A percentile compares a stretch with the other conserved stretches of the same genome.
These are phyloP conservation scores for Debaryomycetaceae sp. DNA, from an alignment of 1,139 yeast species.

Conservation along the genomic window DNA sequence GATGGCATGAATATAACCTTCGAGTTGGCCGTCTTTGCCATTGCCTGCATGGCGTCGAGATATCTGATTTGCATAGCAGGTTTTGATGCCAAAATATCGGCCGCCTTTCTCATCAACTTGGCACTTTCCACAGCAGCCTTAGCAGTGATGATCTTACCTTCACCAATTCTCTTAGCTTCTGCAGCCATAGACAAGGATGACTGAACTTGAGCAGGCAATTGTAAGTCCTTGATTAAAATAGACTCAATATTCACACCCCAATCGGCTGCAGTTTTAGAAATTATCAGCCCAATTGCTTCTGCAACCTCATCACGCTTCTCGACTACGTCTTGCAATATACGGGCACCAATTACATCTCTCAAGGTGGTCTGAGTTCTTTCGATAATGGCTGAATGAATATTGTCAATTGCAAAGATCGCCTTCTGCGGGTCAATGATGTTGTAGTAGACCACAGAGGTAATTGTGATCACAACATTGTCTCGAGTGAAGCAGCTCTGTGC, in stretches of 20 bases:
- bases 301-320: constrained; percentile 76
- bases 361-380: constrained; percentile 76
- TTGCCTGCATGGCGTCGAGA: constrained; percentile 74
- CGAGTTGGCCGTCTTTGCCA: constrained; percentile 61
- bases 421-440: constrained; percentile 68
- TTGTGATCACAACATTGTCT: constrained; percentile 61
- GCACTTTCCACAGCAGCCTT: constrained; percentile 77
- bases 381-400: constrained; percentile 56
- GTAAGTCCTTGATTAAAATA: constrained; percentile 66
- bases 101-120: constrained; percentile 74
- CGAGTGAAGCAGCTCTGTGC: constrained; percentile 66
- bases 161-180: constrained; percentile 74
- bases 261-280: constrained; percentile 58
- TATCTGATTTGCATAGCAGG: constrained; percentile 81
- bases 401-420: constrained; percentile 57
- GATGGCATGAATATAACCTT: constrained; percentile 77
- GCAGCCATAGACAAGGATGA: constrained; percentile 71
- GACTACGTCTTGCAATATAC: constrained; percentile 68
- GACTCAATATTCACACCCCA: constrained; percentile 77
- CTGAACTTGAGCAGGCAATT: constrained; percentile 55
- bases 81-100: constrained; percentile 70
- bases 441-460: constrained; percentile 68
- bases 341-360: constrained; percentile 69
- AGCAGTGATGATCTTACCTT: constrained; percentile 72
- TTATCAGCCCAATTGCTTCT: constrained; percentile 57